Percentiles rank a stretch among this genome's conserved stretches.
Evolutionary conservation across 1,139 yeast genomes (phyloP).

Genomic region (Zygosaccharomyces sapae): DNA sequence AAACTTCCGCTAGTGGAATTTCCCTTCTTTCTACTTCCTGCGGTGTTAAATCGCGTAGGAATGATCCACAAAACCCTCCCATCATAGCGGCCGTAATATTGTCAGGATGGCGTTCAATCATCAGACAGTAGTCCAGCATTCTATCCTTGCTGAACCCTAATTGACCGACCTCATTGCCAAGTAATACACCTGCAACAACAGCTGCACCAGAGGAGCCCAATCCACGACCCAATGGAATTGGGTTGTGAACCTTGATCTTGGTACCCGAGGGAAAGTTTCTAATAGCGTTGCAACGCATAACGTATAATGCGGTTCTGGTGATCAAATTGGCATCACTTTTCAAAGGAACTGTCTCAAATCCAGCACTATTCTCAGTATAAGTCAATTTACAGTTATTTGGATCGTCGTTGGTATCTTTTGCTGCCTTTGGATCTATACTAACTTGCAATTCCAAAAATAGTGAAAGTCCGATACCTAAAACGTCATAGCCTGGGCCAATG

Average conservation of each 20-base stretch:
- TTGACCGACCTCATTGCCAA: slow-evolving; percentile 80
- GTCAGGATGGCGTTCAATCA: slow-evolving; percentile 98
- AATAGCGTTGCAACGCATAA: slow-evolving; percentile 75
- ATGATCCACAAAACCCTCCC: slow-evolving; percentile 97
- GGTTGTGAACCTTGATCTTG: slow-evolving; percentile 73
- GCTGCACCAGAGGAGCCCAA: slow-evolving; percentile 99
- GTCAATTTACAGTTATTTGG: slow-evolving; percentile 65
- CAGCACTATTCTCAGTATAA: slow-evolving; percentile 68
- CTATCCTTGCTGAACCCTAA: slow-evolving; percentile 71
- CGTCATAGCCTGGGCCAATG: slow-evolving; percentile 98
- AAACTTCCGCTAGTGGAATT: slow-evolving; percentile 77
- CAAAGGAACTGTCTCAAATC: slow-evolving; percentile 75
- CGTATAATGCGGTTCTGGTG: slow-evolving; percentile 88
- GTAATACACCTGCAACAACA: slow-evolving; percentile 92
- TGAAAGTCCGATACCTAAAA: slow-evolving; percentile 82
- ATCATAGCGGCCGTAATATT: slow-evolving; percentile 98
- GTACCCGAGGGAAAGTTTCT: slow-evolving; percentile 79
- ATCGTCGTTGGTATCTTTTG: slow-evolving; percentile 49
- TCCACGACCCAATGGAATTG: slow-evolving; percentile 95
- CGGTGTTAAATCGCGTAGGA: slow-evolving; percentile 71
- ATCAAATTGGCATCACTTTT: slow-evolving; percentile 74
- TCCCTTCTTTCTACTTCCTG: slow-evolving; percentile 69
- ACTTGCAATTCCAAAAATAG: slow-evolving; percentile 70
- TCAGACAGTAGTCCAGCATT: slow-evolving; percentile 86
- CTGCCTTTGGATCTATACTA: slow-evolving; percentile 49